Conservation (phyloP, 441 rosid species). For the Eutrema salsugineum region DNA sequence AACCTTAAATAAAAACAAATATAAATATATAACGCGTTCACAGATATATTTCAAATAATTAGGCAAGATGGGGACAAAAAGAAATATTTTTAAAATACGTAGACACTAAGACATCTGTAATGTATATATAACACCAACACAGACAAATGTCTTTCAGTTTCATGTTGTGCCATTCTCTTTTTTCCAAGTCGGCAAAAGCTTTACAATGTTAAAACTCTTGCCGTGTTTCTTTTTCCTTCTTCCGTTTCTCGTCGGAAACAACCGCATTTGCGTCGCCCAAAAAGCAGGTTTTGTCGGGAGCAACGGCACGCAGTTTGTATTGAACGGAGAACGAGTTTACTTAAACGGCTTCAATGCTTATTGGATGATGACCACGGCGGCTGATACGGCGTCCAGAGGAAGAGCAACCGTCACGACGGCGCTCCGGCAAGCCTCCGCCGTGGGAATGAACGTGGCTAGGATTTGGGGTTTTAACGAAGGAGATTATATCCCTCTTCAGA, state of each 20-base stretch:
- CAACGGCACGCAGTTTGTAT: conserved; percentile 43
- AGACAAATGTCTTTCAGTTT: conserved; percentile 10
- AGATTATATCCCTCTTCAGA: conserved; percentile 43
- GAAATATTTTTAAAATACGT: conserved; percentile 9
- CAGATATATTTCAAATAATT: background rate
- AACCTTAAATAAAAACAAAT: background rate
- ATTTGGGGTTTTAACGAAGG: conserved; percentile 66
- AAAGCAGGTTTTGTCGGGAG: conserved; percentile 32
- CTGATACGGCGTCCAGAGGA: conserved; percentile 38
- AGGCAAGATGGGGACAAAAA: conserved; percentile 17
- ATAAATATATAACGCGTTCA: conserved; percentile 9
- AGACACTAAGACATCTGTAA: conserved; percentile 22
- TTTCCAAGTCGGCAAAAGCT: conserved; percentile 19
- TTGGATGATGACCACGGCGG: conserved; percentile 53
- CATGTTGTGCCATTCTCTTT: conserved; percentile 4
- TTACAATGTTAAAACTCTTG: conserved; percentile 16
- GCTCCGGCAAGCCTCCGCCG: conserved; percentile 40
- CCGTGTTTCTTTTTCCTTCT: conserved; percentile 19
- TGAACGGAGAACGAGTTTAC: conserved; percentile 38
- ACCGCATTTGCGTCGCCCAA: conserved; percentile 14
- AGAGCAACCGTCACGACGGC: conserved; percentile 37
- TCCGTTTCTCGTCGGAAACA: conserved; percentile 21
- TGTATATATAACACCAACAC: conserved; percentile 14
- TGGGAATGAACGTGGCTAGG: conserved; percentile 56
- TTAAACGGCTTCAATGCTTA: conserved; percentile 64